These are phyloP conservation scores for Hanseniaspora uvarum DNA, from an alignment of 1,139 yeast genomes.

Conservation along the genomic window DNA sequence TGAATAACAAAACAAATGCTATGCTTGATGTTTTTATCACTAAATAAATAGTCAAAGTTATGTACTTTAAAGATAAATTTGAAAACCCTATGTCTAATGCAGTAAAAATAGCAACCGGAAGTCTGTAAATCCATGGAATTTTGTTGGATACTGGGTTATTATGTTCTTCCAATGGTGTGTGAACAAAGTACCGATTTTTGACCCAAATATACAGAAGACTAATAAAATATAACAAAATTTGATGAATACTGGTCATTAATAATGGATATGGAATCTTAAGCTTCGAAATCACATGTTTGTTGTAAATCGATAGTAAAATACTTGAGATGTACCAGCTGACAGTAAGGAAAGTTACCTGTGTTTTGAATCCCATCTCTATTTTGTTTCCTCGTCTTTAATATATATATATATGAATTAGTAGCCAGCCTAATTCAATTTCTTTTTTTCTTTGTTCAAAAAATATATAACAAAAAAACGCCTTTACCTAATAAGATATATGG, in stretches of 20 bases:
- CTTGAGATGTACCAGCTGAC: slow-evolving; percentile 50
- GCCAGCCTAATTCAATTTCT: too few species aligned
- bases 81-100: slow-evolving; percentile 93
- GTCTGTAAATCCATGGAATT: slow-evolving; percentile 39
- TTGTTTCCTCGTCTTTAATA: not conserved
- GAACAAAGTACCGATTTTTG: slow-evolving; percentile 17
- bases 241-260: slow-evolving; percentile 75
- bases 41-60: slow-evolving; percentile 79
- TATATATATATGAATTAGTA: too few species aligned
- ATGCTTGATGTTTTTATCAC: slow-evolving; percentile 81
- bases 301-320: slow-evolving; percentile 71
- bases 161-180: not conserved
- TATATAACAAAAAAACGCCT: too few species aligned
- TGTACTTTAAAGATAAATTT: slow-evolving; percentile 67
- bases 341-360: slow-evolving; percentile 22
- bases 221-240: slow-evolving; percentile 47
- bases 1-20: slow-evolving; percentile 78
- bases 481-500: too few species aligned
- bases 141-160: slow-evolving; percentile 21
- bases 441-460: not conserved
- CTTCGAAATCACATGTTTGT: slow-evolving; percentile 91
- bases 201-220: slow-evolving; percentile 24
- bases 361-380: not conserved
- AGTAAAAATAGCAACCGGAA: slow-evolving; percentile 80
- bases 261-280: slow-evolving; percentile 75